Conservation (phyloP, 495 filamentous ascomycete species). For the Penicillium diatomitis region DNA sequence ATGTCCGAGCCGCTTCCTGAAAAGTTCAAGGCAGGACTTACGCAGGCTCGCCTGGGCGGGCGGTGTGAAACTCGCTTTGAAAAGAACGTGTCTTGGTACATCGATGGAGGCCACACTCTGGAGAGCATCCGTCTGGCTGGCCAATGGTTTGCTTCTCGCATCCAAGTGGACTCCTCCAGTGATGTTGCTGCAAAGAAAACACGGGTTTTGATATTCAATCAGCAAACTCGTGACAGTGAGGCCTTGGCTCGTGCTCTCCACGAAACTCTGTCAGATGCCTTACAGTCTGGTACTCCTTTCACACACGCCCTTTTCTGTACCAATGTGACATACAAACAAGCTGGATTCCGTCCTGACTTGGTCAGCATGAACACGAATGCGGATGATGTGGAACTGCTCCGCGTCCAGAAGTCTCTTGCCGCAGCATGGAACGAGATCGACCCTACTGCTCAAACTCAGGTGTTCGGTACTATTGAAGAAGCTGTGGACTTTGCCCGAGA, state of each 20-base stretch:
- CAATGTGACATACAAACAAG: slow-evolving; percentile 66
- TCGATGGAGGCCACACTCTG: slow-evolving; percentile 86
- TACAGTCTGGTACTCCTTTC: slow-evolving; percentile 51
- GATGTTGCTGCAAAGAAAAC: slow-evolving; percentile 30
- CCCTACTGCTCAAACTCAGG: slow-evolving; percentile 47
- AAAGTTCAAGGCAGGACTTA: slow-evolving; percentile 66
- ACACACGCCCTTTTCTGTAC: slow-evolving; percentile 82
- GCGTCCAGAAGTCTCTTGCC: slow-evolving; percentile 66
- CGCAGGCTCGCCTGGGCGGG: slow-evolving; percentile 66
- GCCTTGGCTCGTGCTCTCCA: slow-evolving; percentile 60
- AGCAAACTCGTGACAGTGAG: slow-evolving; percentile 72
- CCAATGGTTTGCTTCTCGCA: slow-evolving; percentile 65
- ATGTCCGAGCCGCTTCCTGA: slow-evolving; percentile 45
- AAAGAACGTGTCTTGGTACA: slow-evolving; percentile 66
- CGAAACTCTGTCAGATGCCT: slow-evolving; percentile 49
- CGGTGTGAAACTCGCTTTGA: slow-evolving; percentile 72
- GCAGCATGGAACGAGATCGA: slow-evolving; percentile 64
- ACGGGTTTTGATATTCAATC: slow-evolving; percentile 88
- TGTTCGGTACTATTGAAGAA: slow-evolving; percentile 75
- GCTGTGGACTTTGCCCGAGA: slow-evolving; percentile 61
- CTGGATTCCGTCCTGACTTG: slow-evolving; percentile 67
- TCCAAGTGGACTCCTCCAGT: slow-evolving; percentile 36
- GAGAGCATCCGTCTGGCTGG: slow-evolving; percentile 76
- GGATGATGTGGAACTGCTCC: slow-evolving; percentile 55
- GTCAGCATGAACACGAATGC: slow-evolving; percentile 66